These are phyloP conservation scores for Arthonia radiata DNA, from an alignment of 495 filamentous ascomycete species.

Conservation along the genomic window DNA sequence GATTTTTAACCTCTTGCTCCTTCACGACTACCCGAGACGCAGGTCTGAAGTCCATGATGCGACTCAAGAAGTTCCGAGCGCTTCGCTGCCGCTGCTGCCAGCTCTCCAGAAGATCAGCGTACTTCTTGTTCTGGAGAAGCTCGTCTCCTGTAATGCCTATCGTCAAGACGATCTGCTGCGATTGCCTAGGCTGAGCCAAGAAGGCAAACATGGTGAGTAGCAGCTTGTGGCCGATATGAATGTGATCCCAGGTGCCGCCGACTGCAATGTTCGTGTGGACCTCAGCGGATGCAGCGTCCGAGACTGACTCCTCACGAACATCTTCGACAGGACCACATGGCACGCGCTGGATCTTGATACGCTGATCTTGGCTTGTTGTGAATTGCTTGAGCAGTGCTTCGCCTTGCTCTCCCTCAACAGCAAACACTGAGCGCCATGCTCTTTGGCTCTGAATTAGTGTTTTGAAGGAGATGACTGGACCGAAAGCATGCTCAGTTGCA, in stretches of 20 bases:
- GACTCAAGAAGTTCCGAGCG: conserved; percentile 44
- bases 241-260: conserved; percentile 89
- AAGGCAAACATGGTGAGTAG: conserved; percentile 67
- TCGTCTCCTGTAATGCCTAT: conserved; percentile 76
- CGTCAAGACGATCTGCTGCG: conserved; percentile 28
- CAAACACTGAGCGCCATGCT: conserved; percentile 47
- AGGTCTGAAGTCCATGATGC: conserved; percentile 36
- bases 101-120: conserved; percentile 47
- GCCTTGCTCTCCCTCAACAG: conserved; percentile 33
- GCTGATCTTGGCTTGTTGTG: neutral
- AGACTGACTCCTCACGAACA: too few species aligned
- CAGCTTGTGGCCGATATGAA: conserved; percentile 89
- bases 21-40: conserved; percentile 8
- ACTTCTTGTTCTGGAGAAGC: conserved; percentile 69
- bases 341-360: neutral
- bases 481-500: conserved; percentile 9
- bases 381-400: conserved; percentile 14
- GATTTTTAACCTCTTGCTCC: conserved; percentile 13
- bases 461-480: conserved; percentile 37
- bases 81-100: conserved; percentile 49
- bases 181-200: conserved; percentile 27
- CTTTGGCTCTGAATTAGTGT: conserved; percentile 38
- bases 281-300: conserved; percentile 9
- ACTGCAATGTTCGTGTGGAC: conserved; percentile 24
- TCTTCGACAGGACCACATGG: conserved; percentile 6